Evolutionary conservation across 164 flowering plant genomes (phyloP).

Genomic region (Chimonanthus praecox): DNA sequence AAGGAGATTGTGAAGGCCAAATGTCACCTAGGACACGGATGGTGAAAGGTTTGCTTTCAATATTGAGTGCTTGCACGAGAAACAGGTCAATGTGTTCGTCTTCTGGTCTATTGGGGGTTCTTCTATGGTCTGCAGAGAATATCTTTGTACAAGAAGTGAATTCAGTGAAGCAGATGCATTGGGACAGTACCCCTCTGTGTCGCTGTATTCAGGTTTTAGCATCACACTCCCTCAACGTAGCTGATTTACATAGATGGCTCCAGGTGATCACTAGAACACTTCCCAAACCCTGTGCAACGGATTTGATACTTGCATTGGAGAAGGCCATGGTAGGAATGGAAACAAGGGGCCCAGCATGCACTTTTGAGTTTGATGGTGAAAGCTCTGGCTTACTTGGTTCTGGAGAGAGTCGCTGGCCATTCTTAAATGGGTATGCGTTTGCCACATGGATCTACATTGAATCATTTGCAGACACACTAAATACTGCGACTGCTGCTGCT

Average conservation of each 20-base stretch:
- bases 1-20: slow-evolving; percentile 45
- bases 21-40: slow-evolving; percentile 95
- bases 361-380: slow-evolving; percentile 99
- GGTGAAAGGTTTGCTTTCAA: slow-evolving; percentile 87
- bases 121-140: slow-evolving; percentile 67
- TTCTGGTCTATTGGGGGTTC: slow-evolving; percentile 77
- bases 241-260: slow-evolving; percentile 79
- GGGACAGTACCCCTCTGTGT: slow-evolving; percentile 86
- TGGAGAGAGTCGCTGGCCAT: slow-evolving; percentile 99
- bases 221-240: slow-evolving; percentile 82
- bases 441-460: slow-evolving; percentile 98
- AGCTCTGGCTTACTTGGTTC: slow-evolving; percentile 98
- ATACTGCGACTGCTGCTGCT: slow-evolving; percentile 95
- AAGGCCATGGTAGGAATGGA: slow-evolving; percentile 90
- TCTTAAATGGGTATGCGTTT: slow-evolving; percentile 88
- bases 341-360: slow-evolving; percentile 78
- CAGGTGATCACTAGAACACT: slow-evolving; percentile 59
- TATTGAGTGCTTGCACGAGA: slow-evolving; percentile 87
- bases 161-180: slow-evolving; percentile 33
- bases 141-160: slow-evolving; percentile 50
- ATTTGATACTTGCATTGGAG: slow-evolving; percentile 71
- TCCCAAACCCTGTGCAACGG: slow-evolving; percentile 63
- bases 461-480: slow-evolving; percentile 97
- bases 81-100: slow-evolving; percentile 92
- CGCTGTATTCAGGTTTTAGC: slow-evolving; percentile 79